Evolutionary conservation across 139 green algal species (phyloP), one percentile per base, ranked within the genome.

Genomic region (Chlorella ohadii): DNA sequence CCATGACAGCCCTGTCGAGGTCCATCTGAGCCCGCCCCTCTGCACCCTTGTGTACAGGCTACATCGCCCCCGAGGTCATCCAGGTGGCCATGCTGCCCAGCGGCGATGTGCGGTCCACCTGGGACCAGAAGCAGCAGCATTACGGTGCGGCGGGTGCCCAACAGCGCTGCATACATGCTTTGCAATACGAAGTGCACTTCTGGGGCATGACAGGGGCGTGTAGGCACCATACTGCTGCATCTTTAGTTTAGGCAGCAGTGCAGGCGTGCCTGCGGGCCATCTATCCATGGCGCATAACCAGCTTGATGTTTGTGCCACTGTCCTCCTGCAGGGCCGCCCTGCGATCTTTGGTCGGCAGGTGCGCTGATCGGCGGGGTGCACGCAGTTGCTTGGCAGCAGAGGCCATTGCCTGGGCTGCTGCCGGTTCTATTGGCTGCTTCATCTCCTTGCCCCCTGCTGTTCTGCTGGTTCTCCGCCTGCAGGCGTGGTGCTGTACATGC

Each of bases 11-110:
- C n/a, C n/a, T n/a, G n/a, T n/a, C n/a, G n/a, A n/a, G n/a, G n/a
- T n/a, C n/a, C n/a, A n/a, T n/a, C n/a, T n/a, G n/a, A n/a, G n/a
- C n/a, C n/a, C n/a, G n/a, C n/a, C n/a, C 7, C 44, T 17, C 2
- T 28, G 2, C 31, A 25, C 44, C 12, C 9, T 38, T 41, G 39
- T 1, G 12, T 28, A 57, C 75, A 81, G 75, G 93, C 78, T 99
- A 99, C 75, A 94, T 99, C 16, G 96, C 96, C 0, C 96, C 96
- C 22, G 96, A 99, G 87, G 93, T 99, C 71, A 97, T 98, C 56
- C 76, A 41, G 34, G 68, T 38, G 15, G 25, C 47, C 68, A 75
- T 75, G 68, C 68, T 55, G 84, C 83, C 68, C 36, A 55, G 33
- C 12, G 68, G 68, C 5, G 68, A 51, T 17, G 33, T 38, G 34